phyloP scores from a whole-genome alignment of 2,329 filamentous ascomycete species.

The Aureobasidium sp. region DNA sequence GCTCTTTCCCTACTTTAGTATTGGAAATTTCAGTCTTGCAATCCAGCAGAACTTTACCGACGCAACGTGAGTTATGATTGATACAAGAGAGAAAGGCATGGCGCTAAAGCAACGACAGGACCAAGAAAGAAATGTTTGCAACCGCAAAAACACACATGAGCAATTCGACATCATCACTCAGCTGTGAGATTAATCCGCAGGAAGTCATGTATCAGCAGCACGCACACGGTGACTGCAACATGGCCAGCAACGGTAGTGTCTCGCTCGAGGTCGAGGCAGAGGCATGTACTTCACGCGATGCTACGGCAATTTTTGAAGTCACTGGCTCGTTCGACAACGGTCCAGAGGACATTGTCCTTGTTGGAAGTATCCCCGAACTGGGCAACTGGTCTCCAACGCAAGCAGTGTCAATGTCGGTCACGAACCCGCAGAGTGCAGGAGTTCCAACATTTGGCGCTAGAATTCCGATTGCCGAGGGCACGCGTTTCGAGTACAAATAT shows the following conservation, averaged over 20 bases:
- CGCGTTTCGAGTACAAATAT: constrained; percentile 60
- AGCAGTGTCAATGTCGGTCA: constrained; percentile 52
- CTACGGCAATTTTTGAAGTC: not conserved
- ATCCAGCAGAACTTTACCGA: constrained; percentile 22
- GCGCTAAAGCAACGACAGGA: not conserved
- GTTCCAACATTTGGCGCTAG: constrained; percentile 31
- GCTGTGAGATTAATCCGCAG: constrained; percentile 21
- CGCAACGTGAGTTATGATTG: constrained; percentile 1
- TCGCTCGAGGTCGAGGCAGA: not conserved
- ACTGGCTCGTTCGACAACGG: constrained; percentile 40
- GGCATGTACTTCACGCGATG: not conserved
- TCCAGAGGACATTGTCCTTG: constrained; percentile 61
- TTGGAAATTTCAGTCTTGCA: constrained; percentile 24
- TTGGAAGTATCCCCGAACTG: constrained; percentile 52
- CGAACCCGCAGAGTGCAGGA: constrained; percentile 55
- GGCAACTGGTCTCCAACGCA: constrained; percentile 51
- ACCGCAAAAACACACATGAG: constrained; percentile 17
- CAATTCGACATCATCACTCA: constrained; percentile 19
- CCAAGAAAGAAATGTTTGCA: constrained; percentile 5
- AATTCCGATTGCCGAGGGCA: constrained; percentile 49
- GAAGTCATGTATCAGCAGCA: constrained; percentile 20
- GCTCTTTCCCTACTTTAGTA: constrained; percentile 23
- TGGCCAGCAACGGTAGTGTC: constrained; percentile 17
- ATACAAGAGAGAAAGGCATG: not conserved
- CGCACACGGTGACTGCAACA: constrained; percentile 22